Percentiles rank a stretch among this genome's conserved stretches.
phyloP scores from a whole-genome alignment of 2,329 filamentous ascomycete genomes.

The Ophiocordyceps australis region DNA sequence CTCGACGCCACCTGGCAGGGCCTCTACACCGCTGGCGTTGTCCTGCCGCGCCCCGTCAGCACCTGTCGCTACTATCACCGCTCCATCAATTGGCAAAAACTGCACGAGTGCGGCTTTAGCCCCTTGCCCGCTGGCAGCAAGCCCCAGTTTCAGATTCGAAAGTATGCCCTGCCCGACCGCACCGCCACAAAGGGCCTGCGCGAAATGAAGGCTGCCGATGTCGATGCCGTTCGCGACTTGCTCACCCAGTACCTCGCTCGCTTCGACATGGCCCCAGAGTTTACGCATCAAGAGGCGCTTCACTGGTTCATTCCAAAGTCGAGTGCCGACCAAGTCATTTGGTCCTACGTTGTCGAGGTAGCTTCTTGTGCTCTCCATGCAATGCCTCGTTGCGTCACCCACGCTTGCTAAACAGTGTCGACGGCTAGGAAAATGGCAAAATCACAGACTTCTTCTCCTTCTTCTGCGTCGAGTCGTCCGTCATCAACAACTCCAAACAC shows the following conservation, averaged over 20 bases:
- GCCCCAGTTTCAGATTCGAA: conserved; percentile 66
- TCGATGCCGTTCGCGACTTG: conserved; percentile 56
- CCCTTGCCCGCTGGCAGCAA: conserved; percentile 72
- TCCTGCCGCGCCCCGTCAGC: conserved; percentile 80
- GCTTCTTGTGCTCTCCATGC: too few species aligned
- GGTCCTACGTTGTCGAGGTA: conserved; percentile 81
- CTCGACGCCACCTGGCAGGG: conserved; percentile 78
- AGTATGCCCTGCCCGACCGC: conserved; percentile 63
- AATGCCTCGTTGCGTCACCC: background rate
- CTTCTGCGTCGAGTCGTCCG: conserved; percentile 83
- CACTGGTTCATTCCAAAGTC: conserved; percentile 72
- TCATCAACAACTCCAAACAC: conserved; percentile 69
- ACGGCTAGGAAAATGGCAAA: conserved; percentile 39
- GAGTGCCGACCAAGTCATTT: conserved; percentile 62
- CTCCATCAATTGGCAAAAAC: conserved; percentile 85
- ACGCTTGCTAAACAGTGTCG: background rate
- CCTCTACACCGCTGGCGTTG: conserved; percentile 83
- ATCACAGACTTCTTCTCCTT: conserved; percentile 97
- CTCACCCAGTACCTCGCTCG: conserved; percentile 60
- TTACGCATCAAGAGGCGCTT: conserved; percentile 60
- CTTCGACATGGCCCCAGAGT: conserved; percentile 73
- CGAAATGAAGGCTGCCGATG: conserved; percentile 61
- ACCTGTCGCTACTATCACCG: conserved; percentile 94
- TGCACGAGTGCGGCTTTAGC: conserved; percentile 89
- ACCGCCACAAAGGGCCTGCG: conserved; percentile 62